Conservation (phyloP, 2,329 filamentous ascomycete genomes). For the Chaetothyriales sp. region DNA sequence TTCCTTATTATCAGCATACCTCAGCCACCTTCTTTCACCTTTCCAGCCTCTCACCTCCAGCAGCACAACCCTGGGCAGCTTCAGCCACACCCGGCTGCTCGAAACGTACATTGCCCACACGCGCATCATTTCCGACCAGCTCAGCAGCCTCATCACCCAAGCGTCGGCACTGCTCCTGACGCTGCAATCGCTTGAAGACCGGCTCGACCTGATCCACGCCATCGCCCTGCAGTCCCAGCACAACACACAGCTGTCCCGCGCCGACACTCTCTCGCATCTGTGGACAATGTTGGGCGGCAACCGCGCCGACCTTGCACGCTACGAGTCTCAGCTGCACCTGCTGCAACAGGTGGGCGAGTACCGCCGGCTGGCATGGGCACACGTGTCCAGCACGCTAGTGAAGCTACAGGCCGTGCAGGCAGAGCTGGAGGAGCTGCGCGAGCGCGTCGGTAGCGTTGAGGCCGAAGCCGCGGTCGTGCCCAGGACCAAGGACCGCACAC, state of each 20-base stretch:
- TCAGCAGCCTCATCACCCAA: constrained; percentile 51
- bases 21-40: constrained; percentile 38
- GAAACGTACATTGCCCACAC: constrained; percentile 66
- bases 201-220: constrained; percentile 53
- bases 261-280: constrained; percentile 52
- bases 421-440: constrained; percentile 54
- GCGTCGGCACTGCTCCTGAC: constrained; percentile 52
- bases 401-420: constrained; percentile 60
- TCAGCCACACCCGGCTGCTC: constrained; percentile 48
- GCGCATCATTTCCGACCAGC: constrained; percentile 52
- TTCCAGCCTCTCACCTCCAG: constrained; percentile 33
- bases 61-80: constrained; percentile 29
- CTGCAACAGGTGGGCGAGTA: constrained; percentile 52
- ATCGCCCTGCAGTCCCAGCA: constrained; percentile 51
- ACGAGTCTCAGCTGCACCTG: constrained; percentile 48
- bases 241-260: constrained; percentile 42
- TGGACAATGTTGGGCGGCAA: constrained; percentile 66
- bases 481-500: constrained; percentile 32
- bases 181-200: constrained; percentile 52
- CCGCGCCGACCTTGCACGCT: constrained; percentile 41
- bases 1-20: constrained; percentile 20
- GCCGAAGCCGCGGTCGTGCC: constrained; percentile 27
- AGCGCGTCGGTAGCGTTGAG: constrained; percentile 53
- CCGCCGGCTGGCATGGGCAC: constrained; percentile 48
- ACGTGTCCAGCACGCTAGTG: constrained; percentile 54